Evolutionary conservation across 495 filamentous ascomycete species (phyloP), one percentile per base, ranked within the genome.

Genomic region (Aspergillus campestris): DNA sequence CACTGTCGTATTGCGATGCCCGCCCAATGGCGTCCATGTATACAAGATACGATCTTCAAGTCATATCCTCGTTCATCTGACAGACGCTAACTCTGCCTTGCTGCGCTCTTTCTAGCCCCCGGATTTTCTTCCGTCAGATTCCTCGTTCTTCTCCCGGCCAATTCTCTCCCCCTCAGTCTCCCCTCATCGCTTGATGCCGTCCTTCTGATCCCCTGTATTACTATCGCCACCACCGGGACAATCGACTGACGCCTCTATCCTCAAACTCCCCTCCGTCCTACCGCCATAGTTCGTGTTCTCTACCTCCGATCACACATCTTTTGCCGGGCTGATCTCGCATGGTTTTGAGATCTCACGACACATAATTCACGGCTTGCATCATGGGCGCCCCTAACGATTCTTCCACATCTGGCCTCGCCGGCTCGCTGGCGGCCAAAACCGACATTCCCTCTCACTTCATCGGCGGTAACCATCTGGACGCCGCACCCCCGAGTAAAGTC

Each of bases 381-480:
- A 73, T 73, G 69, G 56, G 59, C 40, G 53, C 52, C 44, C 42
- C 65, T 49, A 70, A 70, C 51, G 64, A 59, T 45, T 56, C 65
- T 53, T 58, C 59, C 49, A 24, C 18, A 24, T 84, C 82, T 55
- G 78, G 78, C 51, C 56, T 72, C 35, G 59, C 65, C 50, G 74
- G 67, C 60, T 79, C 79, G 10, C 80, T 81, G 50, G 81, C 87
- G 41, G 81, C 86, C 38, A 87, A 86, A 65, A 76, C 84, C 70
- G 82, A 87, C 52, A 57, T 99, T 28, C 77, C 88, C 24, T 72
- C 84, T 65, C 92, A 99, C 73, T 99, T 96, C 67, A 91, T 97
- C 62, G 92, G 92, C 53, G 89, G 91, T 35, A 95, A 95, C 65
- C 80, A 80, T 58, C 70, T 99, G 49, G 80, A 80, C 32, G 83